Evolutionary conservation across 257 asterid genomes (phyloP), one percentile per base, ranked within the genome.

Genomic region (Agastache rugosa): DNA sequence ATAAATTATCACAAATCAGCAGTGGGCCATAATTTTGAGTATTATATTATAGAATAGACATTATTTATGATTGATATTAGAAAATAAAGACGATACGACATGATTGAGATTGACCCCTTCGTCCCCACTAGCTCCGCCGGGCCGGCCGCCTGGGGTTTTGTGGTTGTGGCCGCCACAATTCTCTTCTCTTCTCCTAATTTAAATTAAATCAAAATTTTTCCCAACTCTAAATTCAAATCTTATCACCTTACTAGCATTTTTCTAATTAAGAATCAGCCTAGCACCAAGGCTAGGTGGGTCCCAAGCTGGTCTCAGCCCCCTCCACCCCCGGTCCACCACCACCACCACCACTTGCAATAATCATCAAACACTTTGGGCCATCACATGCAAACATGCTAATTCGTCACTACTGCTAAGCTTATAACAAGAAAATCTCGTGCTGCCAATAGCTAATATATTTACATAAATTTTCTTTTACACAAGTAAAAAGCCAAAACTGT

Each of bases 211-310:
- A 0, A 3, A 6, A 15, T 4, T 31, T 10, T 11, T 22, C 8
- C 55, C 17, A 41, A 37, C 37, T 53, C 17, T 31, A 56, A 37
- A 27, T 42, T 31, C 63, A 16, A 69, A 31, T 54, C 69, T 63
- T 56, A 56, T 54, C 69, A 54, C 44, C 44, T 39, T 39, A 39
- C 1, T 51, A n/a, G n/a, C n/a, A 29, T 53, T 14, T 61, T 58
- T 27, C 23, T 22, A 12, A 37, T 78, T 62, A 74, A 23, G n/a
- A 53, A 69, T 42, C 41, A 74, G 7, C 77, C 66, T 79, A 63
- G 80, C 83, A 80, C 78, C 76, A 54, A 53, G 44, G 27, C 76
- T 17, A 41, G 53, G 75, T 75, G 29, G 80, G 75, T 1, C 81
- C 71, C 47, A 45, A 3, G 44, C 14, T 55, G 64, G 31, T 35